phyloP scores from a whole-genome alignment of 768 basidiomycete species.

The Candolleomyces aberdarensis region DNA sequence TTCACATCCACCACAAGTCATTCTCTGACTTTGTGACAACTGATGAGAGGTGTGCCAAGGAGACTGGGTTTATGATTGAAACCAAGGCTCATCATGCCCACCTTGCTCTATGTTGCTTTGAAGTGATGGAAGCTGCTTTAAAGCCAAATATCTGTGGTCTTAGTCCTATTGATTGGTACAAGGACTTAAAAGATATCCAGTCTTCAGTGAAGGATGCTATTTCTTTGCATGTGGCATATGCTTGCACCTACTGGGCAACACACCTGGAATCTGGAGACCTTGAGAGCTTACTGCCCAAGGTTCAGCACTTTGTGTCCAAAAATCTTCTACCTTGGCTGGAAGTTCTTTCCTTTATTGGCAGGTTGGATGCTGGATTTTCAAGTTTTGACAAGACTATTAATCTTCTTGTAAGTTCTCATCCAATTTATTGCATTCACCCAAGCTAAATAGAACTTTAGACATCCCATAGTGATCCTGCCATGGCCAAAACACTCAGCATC shows the following conservation, averaged over 20 bases:
- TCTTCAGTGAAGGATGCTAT: background rate
- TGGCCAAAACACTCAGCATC: background rate
- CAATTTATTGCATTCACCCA: background rate
- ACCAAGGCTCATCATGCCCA: background rate
- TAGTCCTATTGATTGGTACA: background rate
- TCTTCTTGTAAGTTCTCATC: background rate
- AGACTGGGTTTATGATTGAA: background rate
- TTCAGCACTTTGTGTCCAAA: background rate
- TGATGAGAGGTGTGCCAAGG: background rate
- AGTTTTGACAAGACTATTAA: background rate
- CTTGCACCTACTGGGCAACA: background rate
- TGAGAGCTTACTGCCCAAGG: background rate
- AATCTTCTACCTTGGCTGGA: background rate
- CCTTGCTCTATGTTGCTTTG: background rate
- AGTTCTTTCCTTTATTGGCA: background rate
- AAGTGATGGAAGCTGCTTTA: background rate
- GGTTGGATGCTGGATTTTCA: background rate
- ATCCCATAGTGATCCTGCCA: background rate
- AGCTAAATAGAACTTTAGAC: background rate
- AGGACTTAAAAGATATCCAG: background rate
- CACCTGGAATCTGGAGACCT: background rate
- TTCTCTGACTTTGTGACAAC: constrained; percentile 5
- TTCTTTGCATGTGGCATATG: background rate
- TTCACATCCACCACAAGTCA: constrained; percentile 1
- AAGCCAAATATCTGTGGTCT: background rate